Evolutionary conservation across 306 rosid species (phyloP), one percentile per base, ranked within the genome.

Genomic region (Dryas alaskensis): DNA sequence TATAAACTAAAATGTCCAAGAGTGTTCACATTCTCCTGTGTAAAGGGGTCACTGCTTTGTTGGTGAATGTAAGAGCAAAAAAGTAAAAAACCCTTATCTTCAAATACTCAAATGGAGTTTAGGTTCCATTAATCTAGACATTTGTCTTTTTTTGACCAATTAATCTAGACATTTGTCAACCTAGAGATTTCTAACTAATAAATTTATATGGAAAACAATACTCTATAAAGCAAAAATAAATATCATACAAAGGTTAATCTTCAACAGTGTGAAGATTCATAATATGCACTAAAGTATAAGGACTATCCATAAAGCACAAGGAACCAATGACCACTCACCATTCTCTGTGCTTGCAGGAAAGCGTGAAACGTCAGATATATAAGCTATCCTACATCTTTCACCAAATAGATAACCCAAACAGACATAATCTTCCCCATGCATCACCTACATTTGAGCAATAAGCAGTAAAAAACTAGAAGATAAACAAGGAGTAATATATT

Each of bases 381-480:
- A 94, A 66, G 97, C 99, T 73, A 92, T 22, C 22, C 22, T 22
- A 22, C 22, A 22, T 22, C 22, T 22, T 22, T 22, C 22, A 22
- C 22, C 22, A 22, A 22, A 94, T 74, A 92, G 95, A 84, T 80
- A 94, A 10, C 99, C 99, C 88, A 94, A 78, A 82, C 97, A 87
- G 71, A 87, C 75, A 75, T 94, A 94, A 80, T 94, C 99, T 81
- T 92, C 97, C 76, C 99, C 99, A 75, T 94, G 99, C 92, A 94
- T 88, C 70, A 94, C 97, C 97, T 94, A 81, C 69, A 80, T 47
- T 48, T 69, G 70, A 47, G 84, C 48, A 81, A 47, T 25, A 57
- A 31, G 72, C 19, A 59, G 53, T 80, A 40, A 82, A 64, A 59
- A 77, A 40, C 61, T 63, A 48, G 13, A 49, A 54, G 22, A 52